Evolutionary conservation across 176 grass and related monocot genomes (phyloP), one percentile per base, ranked within the genome.

Genomic region (Canna indica): DNA sequence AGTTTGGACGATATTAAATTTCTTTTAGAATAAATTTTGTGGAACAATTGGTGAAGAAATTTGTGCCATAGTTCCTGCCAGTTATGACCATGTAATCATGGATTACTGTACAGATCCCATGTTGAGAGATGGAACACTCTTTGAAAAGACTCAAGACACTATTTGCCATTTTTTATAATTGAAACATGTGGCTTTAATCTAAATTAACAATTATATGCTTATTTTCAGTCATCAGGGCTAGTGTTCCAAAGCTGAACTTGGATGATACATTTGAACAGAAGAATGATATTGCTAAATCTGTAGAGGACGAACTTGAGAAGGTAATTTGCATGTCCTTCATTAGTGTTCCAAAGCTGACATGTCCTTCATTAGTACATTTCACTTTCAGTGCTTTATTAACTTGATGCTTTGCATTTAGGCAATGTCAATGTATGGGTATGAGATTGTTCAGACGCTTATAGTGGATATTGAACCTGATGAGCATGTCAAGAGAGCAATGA

Each of bases 281-380:
- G 63, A 66, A 39, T 38, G 63, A 66, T 1, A 38, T 66, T 39
- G 63, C 63, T 38, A 66, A 66, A 66, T 33, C 63, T 66, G 63
- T 66, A 38, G 63, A 66, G 39, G 63, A 66, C n/a, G 63, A 66
- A 12, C 63, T 66, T 66, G 63, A 66, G 35, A 66, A 66, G 63
- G 63, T 25, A 60, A 8, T 54, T n/a, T n/a, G 22, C n/a, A 18
- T 10, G 18, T 54, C 22, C 6, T 54, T 54, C 20, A 54, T 54
- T 20, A 54, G 17, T 54, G n/a, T n/a, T n/a, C n/a, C n/a, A n/a
- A n/a, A n/a, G n/a, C n/a, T n/a, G n/a, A n/a, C n/a, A n/a, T n/a
- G n/a, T n/a, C n/a, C n/a, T n/a, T n/a, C n/a, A 54, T 54, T 54
- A 54, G 50, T 17, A 54, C n/a, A 54, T 54, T 1, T 54, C 50